Percentiles rank a stretch among this genome's conserved stretches.
Conservation (phyloP, 2,329 filamentous ascomycete species). For the Diplocarpon rosae region DNA sequence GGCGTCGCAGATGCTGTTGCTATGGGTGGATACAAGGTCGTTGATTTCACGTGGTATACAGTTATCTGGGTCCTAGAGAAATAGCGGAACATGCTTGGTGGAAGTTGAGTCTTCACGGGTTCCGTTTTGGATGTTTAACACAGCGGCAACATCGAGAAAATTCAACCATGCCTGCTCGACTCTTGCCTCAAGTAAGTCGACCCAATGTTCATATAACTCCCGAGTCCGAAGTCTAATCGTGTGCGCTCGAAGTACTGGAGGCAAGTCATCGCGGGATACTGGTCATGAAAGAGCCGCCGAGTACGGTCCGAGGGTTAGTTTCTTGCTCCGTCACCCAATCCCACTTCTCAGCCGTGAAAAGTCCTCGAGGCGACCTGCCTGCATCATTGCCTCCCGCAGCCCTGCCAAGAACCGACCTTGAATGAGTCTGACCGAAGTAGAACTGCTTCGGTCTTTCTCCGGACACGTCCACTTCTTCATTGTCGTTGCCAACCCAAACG, state of each 20-base stretch:
- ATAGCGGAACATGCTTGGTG: too few species aligned
- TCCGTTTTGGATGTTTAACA: too few species aligned
- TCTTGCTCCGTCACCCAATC: slow-evolving; percentile 37
- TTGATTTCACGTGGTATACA: too few species aligned
- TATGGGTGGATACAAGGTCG: too few species aligned
- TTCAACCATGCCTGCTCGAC: too few species aligned
- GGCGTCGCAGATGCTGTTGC: too few species aligned
- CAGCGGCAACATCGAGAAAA: too few species aligned
- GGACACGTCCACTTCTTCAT: slow-evolving; percentile 13
- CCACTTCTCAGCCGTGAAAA: slow-evolving; percentile 48
- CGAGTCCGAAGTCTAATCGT: too few species aligned
- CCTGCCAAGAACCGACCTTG: slow-evolving; percentile 39
- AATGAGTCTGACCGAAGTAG: slow-evolving; percentile 37
- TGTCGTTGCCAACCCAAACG: slow-evolving; percentile 16
- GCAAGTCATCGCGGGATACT: not conserved
- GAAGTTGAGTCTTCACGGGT: too few species aligned
- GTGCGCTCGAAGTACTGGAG: not conserved
- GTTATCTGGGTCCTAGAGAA: too few species aligned
- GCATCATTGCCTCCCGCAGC: slow-evolving; percentile 38
- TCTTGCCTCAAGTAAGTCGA: too few species aligned
- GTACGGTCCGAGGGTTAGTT: not conserved
- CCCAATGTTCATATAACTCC: too few species aligned
- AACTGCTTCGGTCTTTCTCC: slow-evolving; percentile 14
- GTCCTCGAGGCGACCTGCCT: slow-evolving; percentile 38
- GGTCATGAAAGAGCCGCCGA: slow-evolving; percentile 4